These are phyloP conservation scores for Marchantia paleacea DNA, from an alignment of 225 moss, liverwort and hornwort species.

Conservation along the genomic window DNA sequence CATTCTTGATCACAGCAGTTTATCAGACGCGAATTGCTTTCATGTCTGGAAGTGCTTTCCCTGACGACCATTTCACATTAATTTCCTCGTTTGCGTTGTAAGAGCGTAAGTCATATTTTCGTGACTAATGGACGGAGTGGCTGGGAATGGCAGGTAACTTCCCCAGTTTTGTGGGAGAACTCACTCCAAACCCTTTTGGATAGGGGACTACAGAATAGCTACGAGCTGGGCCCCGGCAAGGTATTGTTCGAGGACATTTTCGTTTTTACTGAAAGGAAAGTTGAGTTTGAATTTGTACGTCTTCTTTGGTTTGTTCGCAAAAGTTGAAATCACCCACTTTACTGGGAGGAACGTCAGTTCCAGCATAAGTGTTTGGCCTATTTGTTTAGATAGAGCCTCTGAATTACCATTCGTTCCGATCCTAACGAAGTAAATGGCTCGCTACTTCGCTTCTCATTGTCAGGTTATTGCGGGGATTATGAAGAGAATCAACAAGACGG, in stretches of 20 bases:
- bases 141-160: constrained; percentile 62
- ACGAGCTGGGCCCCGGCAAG: constrained; percentile 98
- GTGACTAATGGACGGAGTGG: not conserved
- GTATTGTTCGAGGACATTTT: constrained; percentile 29
- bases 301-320: too few relatives aligned
- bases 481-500: constrained; percentile 81
- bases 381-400: not conserved
- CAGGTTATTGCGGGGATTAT: constrained; percentile 96
- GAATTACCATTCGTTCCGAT: not conserved
- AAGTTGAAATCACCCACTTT: too few relatives aligned
- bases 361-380: not conserved
- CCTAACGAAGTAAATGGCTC: not conserved
- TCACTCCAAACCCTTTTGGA: constrained; percentile 73
- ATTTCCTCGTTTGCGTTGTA: not conserved
- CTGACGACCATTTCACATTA: not conserved
- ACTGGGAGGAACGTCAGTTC: too few relatives aligned
- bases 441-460: not conserved
- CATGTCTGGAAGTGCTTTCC: not conserved
- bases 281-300: not conserved
- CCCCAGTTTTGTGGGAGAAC: constrained; percentile 94
- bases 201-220: constrained; percentile 91
- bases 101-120: not conserved
- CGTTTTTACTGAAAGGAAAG: not conserved
- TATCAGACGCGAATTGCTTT: too few relatives aligned
- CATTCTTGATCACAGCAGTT: too few relatives aligned